Base-by-base conservation (phyloP, 1,139 yeast genomes). In the Candida tunisiensis region DNA sequence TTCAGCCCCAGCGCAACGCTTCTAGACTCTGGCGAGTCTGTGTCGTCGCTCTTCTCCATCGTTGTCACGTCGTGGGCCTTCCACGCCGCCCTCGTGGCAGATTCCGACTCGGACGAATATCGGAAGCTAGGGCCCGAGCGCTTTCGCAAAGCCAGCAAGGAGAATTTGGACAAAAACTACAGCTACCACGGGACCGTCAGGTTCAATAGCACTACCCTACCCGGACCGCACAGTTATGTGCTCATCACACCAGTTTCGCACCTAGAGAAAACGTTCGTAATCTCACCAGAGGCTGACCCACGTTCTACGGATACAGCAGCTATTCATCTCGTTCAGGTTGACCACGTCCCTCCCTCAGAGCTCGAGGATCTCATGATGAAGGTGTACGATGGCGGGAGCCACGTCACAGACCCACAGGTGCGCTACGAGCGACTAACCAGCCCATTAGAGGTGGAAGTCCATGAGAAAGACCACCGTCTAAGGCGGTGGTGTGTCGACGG, bases 51-150 rank as follows among this genome's bases (percentile, higher is more conserved):
- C 4, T 31, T 36, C 3, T 33, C 41, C 1, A 41, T 73, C 17
- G 80, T 78, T 3, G 92, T 82, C 3, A 57, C 71, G 0, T 78
- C 93, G 0, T 74, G 93, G 82, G 92, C 74, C 1, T 67, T 80
- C 37, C 95, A 83, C 49, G 85, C 94, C 1, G 65, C 85, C 3
- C 50, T 83, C 29, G 88, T 83, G 2, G 88, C 88, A 15, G 80
- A 67, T 44, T 71, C 78, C 31, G 91, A 80, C 38, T 61, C 73
- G 1, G 71, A 74, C 0, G 77, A 74, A 39, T 52, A 74, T 44
- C 57, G 83, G 21, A 57, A 60, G 29, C 57, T 62, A 34, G 94
- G 93, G 0, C 41, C 61, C 5, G 69, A 67, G 23, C 54, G 93
- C 32, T 83, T 83, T 48, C 57, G 62, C 34, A 52, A 68, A 29